phyloP scores from a whole-genome alignment of 2,329 filamentous ascomycete species.

The Cryoendolithus antarcticus region DNA sequence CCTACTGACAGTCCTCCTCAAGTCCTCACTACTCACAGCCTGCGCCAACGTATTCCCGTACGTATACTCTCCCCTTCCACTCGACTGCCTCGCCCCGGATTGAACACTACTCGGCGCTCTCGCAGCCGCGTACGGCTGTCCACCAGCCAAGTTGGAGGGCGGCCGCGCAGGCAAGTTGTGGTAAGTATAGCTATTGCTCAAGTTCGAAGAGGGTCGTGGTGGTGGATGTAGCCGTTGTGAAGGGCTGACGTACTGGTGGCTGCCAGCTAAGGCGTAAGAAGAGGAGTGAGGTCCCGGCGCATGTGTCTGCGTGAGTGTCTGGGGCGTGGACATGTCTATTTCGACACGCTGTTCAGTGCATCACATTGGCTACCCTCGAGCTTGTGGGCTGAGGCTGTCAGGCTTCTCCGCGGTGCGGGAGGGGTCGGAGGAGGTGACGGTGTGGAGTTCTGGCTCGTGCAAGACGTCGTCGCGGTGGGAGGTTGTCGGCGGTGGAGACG shows the following conservation, averaged over 20 bases:
- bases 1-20: conserved; percentile 16
- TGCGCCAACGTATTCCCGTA: conserved; percentile 13
- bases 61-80: conserved; percentile 5
- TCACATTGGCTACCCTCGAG: conserved; percentile 1
- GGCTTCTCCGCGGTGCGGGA: no score
- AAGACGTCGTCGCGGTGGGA: no score
- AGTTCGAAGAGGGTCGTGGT: conserved; percentile 21
- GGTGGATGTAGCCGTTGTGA: conserved; percentile 21
- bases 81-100: conserved; percentile 12
- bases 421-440: no score
- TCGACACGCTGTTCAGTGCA: conserved; percentile 2
- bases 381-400: no score
- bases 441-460: no score
- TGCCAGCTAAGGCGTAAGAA: conserved; percentile 11
- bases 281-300: conserved; percentile 17
- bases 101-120: conserved; percentile 18
- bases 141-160: conserved; percentile 20
- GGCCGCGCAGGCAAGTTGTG: conserved; percentile 20
- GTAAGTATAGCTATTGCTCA: conserved; percentile 20
- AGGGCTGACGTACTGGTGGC: conserved; percentile 17
- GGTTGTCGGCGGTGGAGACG: no score
- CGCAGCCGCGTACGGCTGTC: conserved; percentile 14
- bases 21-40: conserved; percentile 13
- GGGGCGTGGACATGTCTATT: conserved; percentile 19
- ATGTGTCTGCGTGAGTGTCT: conserved; percentile 20